Conservation (phyloP, 2,329 filamentous ascomycete species). For the Aspergillus caelatus region DNA sequence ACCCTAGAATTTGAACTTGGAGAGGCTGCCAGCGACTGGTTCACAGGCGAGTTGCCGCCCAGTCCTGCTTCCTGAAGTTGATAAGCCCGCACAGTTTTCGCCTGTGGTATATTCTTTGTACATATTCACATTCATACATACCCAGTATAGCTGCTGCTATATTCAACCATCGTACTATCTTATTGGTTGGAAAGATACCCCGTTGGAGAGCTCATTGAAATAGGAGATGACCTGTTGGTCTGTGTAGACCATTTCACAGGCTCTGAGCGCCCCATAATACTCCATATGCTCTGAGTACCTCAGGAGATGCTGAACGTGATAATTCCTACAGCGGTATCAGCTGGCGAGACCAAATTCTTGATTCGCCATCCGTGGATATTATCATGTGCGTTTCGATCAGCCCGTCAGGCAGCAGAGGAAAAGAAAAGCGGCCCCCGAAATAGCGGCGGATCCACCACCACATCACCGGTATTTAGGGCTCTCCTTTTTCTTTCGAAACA, state of each 20-base stretch:
- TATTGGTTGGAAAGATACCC: neutral
- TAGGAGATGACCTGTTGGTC: neutral
- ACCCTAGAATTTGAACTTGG: conserved; percentile 68
- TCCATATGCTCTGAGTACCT: neutral
- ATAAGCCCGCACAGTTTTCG: neutral
- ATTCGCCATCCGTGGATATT: neutral
- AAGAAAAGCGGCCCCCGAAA: neutral
- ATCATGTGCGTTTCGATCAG: neutral
- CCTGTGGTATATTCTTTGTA: neutral
- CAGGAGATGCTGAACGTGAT: neutral
- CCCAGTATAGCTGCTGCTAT: neutral
- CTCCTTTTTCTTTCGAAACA: neutral
- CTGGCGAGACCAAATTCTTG: neutral
- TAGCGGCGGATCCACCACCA: neutral
- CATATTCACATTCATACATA: neutral
- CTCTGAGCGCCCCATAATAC: neutral
- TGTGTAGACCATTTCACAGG: neutral
- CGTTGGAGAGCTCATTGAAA: neutral
- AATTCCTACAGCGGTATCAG: neutral
- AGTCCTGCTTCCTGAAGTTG: conserved; percentile 53
- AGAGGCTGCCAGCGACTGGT: conserved; percentile 56
- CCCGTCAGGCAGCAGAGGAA: neutral
- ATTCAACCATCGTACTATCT: neutral
- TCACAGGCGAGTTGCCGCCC: conserved; percentile 62
- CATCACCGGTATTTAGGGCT: neutral